These are phyloP conservation scores for Coccinonectria pachysandricola DNA, from an alignment of 2,329 filamentous ascomycete species.

Conservation along the genomic window DNA sequence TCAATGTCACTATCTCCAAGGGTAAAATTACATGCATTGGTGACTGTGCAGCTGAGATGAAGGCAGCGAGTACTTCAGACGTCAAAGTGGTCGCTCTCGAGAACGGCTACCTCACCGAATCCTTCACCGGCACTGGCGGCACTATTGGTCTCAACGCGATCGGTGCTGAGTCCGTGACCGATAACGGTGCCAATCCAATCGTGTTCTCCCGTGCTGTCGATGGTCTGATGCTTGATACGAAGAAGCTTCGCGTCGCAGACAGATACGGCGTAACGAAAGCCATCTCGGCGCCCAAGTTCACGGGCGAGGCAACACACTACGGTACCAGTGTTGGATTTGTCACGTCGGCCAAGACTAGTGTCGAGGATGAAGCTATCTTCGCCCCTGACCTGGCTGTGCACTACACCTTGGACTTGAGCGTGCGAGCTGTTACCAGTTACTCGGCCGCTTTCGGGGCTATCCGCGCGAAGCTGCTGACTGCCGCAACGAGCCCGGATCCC, in stretches of 20 bases:
- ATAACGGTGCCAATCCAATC: conserved; percentile 37
- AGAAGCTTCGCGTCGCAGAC: conserved; percentile 43
- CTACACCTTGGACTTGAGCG: conserved; percentile 41
- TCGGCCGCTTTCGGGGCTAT: conserved; percentile 43
- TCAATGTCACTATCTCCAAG: conserved; percentile 40
- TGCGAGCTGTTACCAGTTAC: conserved; percentile 35
- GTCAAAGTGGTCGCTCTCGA: conserved; percentile 35
- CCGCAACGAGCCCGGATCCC: conserved; percentile 28
- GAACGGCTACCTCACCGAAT: conserved; percentile 50
- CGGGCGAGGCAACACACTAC: conserved; percentile 32
- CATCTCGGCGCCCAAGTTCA: conserved; percentile 44
- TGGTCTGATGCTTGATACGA: conserved; percentile 43
- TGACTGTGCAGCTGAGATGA: conserved; percentile 35
- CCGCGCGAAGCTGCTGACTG: conserved; percentile 43
- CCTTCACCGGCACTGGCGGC: conserved; percentile 52
- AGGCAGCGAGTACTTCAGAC: conserved; percentile 23
- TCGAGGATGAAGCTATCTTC: conserved; percentile 42
- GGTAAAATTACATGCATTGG: conserved; percentile 50
- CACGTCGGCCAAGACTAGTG: conserved; percentile 36
- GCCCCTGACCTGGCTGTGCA: conserved; percentile 44
- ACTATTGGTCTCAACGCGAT: conserved; percentile 54
- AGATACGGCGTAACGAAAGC: conserved; percentile 49
- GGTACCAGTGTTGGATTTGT: conserved; percentile 50
- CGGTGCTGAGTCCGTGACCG: conserved; percentile 42
- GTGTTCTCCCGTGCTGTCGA: conserved; percentile 49